Evolutionary conservation across 352 stramenopile species (phyloP).

Genomic region (Plasmopara viticola): DNA sequence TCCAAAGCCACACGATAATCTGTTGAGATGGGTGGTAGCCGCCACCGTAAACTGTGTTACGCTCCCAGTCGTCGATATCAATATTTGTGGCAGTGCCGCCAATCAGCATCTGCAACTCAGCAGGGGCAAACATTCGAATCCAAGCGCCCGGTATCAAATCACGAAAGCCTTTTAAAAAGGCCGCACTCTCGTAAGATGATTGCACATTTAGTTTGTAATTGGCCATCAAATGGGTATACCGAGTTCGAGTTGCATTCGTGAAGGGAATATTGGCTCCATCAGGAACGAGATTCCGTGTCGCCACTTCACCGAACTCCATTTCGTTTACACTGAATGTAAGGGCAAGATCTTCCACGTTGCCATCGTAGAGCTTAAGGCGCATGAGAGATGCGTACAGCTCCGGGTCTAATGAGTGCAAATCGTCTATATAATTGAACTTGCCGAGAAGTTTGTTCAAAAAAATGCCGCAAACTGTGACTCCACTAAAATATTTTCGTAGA

Average conservation of each 20-base stretch:
- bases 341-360: conserved; percentile 87
- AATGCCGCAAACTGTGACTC: conserved; percentile 95
- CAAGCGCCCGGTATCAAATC: conserved; percentile 69
- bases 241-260: conserved; percentile 91
- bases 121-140: conserved; percentile 80
- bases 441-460: conserved; percentile 95
- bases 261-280: conserved; percentile 84
- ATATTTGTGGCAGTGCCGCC: conserved; percentile 90
- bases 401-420: conserved; percentile 91
- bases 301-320: conserved; percentile 61
- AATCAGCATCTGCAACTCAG: conserved; percentile 92
- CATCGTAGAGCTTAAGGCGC: conserved; percentile 93
- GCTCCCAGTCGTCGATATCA: conserved; percentile 92
- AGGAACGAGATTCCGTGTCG: conserved; percentile 73
- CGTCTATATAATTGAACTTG: conserved; percentile 85
- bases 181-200: conserved; percentile 43
- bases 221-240: conserved; percentile 94
- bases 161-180: conserved; percentile 67
- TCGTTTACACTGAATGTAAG: conserved; percentile 92
- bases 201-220: conserved; percentile 96
- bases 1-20: conserved; percentile 74
- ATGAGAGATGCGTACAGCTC: conserved; percentile 95
- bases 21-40: conserved; percentile 89
- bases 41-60: conserved; percentile 89
- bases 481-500: conserved; percentile 95